Conservation (phyloP, 306 rosid genomes). For the Parietaria judaica region DNA sequence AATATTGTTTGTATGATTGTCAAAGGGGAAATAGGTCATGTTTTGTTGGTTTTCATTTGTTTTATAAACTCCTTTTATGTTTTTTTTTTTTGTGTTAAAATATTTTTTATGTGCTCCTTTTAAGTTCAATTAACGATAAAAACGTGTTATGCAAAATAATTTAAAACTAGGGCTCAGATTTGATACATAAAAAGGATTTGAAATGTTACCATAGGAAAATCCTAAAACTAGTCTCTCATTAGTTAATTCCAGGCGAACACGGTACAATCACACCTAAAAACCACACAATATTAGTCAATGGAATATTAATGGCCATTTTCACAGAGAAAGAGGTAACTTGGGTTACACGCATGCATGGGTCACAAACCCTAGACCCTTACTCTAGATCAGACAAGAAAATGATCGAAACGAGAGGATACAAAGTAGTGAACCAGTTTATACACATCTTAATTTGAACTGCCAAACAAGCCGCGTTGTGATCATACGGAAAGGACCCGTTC, state of each 20-base stretch:
- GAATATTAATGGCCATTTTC: not conserved
- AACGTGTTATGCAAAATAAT: too few relatives aligned
- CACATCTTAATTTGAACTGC: constrained; percentile 6
- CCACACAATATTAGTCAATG: constrained; percentile 11
- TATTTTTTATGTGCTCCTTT: too few relatives aligned
- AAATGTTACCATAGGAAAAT: not conserved
- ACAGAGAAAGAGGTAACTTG: constrained; percentile 23
- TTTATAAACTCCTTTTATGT: too few relatives aligned
- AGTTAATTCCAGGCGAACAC: not conserved
- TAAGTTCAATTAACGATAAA: too few relatives aligned
- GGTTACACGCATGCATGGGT: constrained; percentile 27
- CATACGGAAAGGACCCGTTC: too few relatives aligned
- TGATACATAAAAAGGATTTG: constrained; percentile 3
- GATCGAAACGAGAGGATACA: constrained; percentile 31
- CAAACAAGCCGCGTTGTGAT: not conserved
- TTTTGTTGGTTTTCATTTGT: too few relatives aligned
- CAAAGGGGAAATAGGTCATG: too few relatives aligned
- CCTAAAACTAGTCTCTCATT: not conserved
- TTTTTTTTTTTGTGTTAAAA: too few relatives aligned
- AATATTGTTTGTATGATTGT: too few relatives aligned
- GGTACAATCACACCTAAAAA: not conserved
- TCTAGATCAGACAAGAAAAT: constrained; percentile 25
- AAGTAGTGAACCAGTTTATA: constrained; percentile 13
- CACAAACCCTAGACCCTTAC: constrained; percentile 15
- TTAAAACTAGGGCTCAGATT: too few relatives aligned